phyloP scores from a whole-genome alignment of 2,329 filamentous ascomycete species.

The Ophiostoma sp. region DNA sequence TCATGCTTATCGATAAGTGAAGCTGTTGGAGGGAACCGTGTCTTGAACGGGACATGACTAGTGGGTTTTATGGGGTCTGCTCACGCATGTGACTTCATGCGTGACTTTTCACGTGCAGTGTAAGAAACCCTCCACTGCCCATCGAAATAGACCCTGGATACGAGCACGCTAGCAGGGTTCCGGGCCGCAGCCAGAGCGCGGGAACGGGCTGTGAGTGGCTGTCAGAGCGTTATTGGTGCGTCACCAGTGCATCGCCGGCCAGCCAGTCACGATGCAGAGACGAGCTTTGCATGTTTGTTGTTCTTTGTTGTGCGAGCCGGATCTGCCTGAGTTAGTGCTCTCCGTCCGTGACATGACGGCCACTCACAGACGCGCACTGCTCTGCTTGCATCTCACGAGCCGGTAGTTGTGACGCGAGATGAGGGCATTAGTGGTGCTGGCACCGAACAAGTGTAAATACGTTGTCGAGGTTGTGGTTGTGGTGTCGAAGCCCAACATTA shows the following conservation, averaged over 20 bases:
- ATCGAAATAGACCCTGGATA: background rate
- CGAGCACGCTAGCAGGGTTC: slow-evolving; percentile 3
- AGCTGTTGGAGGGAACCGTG: slow-evolving; percentile 17
- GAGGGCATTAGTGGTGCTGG: background rate
- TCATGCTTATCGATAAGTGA: slow-evolving; percentile 17
- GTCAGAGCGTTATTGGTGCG: slow-evolving; percentile 13
- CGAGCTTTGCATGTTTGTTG: slow-evolving; percentile 3
- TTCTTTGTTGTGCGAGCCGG: no score
- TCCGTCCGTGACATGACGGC: background rate
- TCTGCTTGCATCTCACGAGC: background rate
- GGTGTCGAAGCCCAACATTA: background rate
- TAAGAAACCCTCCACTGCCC: background rate
- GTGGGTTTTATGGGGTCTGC: background rate
- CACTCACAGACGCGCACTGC: slow-evolving; percentile 7
- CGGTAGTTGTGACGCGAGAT: background rate
- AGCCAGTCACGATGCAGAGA: slow-evolving; percentile 17
- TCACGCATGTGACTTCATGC: background rate
- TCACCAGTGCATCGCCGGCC: slow-evolving; percentile 1
- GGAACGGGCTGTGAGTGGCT: slow-evolving; percentile 19
- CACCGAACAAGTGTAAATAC: background rate
- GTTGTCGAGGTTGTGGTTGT: background rate
- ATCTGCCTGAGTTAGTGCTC: background rate
- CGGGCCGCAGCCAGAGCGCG: slow-evolving; percentile 2
- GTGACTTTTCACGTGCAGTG: background rate
- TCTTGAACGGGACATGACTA: slow-evolving; percentile 11